Conservation (phyloP, 2,329 filamentous ascomycete genomes). For the Colletotrichum lindemuthianum region DNA sequence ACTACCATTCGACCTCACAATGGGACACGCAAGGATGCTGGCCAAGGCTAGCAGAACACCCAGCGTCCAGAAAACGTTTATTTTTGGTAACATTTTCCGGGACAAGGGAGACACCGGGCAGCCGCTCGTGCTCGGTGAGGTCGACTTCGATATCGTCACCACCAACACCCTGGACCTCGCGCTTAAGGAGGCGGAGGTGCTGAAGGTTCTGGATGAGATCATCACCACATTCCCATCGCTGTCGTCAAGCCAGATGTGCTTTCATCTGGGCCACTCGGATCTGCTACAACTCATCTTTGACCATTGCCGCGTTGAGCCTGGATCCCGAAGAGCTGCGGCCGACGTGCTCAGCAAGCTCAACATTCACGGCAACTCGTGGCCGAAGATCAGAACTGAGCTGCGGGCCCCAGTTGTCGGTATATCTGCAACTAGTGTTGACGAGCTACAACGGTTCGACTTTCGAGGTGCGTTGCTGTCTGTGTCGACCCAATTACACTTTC, state of each 20-base stretch:
- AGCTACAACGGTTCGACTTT: slow-evolving; percentile 91
- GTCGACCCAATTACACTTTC: background rate
- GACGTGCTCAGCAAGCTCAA: slow-evolving; percentile 90
- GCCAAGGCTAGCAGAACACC: slow-evolving; percentile 73
- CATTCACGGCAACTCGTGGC: slow-evolving; percentile 81
- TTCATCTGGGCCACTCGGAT: slow-evolving; percentile 89
- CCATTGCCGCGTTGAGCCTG: slow-evolving; percentile 80
- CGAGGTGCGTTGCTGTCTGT: slow-evolving; percentile 62
- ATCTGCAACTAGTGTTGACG: slow-evolving; percentile 89
- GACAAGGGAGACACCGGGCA: slow-evolving; percentile 82
- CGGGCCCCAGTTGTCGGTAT: slow-evolving; percentile 84
- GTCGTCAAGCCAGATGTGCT: slow-evolving; percentile 79
- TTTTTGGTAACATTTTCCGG: slow-evolving; percentile 89
- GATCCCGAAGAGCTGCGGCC: slow-evolving; percentile 77
- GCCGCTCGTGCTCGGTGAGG: slow-evolving; percentile 84
- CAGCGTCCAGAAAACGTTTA: slow-evolving; percentile 79
- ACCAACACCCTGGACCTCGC: slow-evolving; percentile 82
- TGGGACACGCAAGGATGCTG: slow-evolving; percentile 86
- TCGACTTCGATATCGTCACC: slow-evolving; percentile 96
- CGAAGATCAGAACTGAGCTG: slow-evolving; percentile 83
- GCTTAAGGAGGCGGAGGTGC: slow-evolving; percentile 89
- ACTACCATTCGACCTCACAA: slow-evolving; percentile 91
- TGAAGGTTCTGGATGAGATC: slow-evolving; percentile 95
- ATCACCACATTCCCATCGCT: slow-evolving; percentile 82
- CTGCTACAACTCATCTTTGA: slow-evolving; percentile 90